Conservation (phyloP, 1,284 basidiomycete species). For the Mycena sp. region DNA sequence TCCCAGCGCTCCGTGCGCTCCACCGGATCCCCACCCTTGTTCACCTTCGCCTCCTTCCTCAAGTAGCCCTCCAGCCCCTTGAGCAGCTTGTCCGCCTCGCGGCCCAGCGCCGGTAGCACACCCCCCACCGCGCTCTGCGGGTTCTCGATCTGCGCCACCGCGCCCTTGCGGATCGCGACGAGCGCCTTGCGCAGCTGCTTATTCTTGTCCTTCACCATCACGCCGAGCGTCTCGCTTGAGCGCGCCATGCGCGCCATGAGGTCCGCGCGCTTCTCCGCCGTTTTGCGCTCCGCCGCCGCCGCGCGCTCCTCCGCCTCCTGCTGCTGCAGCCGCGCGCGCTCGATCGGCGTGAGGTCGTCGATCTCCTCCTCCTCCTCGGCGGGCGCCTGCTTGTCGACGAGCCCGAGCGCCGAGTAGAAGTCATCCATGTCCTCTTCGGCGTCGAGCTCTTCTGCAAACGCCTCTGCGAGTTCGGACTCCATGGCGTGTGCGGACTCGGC, state of each 20-base stretch:
- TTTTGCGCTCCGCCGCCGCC: conserved; percentile 45
- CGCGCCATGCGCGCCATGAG: conserved; percentile 65
- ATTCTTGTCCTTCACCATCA: conserved; percentile 49
- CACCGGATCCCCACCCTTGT: conserved; percentile 44
- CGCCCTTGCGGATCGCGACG: conserved; percentile 51
- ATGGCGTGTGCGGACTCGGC: background rate
- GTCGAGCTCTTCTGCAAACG: background rate
- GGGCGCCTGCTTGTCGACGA: conserved; percentile 33
- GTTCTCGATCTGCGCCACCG: conserved; percentile 36
- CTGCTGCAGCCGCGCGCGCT: conserved; percentile 24
- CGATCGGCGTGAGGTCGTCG: conserved; percentile 11
- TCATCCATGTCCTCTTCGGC: conserved; percentile 14
- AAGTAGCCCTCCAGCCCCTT: conserved; percentile 73
- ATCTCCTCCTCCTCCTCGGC: conserved; percentile 34
- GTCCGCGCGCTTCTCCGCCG: conserved; percentile 62
- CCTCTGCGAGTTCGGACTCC: background rate
- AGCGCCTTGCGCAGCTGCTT: conserved; percentile 54
- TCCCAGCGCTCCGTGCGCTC: conserved; percentile 64
- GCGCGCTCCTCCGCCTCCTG: conserved; percentile 40
- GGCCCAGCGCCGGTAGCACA: conserved; percentile 43
- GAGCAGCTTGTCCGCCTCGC: conserved; percentile 69
- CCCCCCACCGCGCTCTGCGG: conserved; percentile 4
- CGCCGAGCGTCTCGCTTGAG: conserved; percentile 68
- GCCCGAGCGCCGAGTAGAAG: conserved; percentile 29
- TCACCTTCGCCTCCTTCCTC: conserved; percentile 42